Evolutionary conservation across 495 filamentous ascomycete species (phyloP), one percentile per base, ranked within the genome.

Genomic region (Platismatia glauca): DNA sequence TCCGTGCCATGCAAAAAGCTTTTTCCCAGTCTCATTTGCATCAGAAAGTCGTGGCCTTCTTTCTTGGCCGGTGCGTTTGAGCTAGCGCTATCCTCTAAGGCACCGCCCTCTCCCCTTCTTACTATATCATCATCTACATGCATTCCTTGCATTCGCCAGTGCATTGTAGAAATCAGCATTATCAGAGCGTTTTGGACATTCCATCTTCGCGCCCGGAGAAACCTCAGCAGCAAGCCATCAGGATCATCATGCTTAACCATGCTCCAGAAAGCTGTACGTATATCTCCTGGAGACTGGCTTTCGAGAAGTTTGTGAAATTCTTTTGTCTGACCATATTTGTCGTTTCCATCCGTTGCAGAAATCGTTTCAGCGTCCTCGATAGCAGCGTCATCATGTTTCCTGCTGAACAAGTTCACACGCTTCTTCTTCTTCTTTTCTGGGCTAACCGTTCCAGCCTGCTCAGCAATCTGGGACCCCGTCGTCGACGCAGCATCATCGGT

Each of bases 171-270:
- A 41, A 98, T 82, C 72, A 96, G 71, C 94, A 98, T 98, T 63
- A 97, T 82, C 18, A 98, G 78, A 22, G 94, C 93, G 68, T 89
- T 90, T 55, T 96, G 88, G 35, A 95, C 84, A 71, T 98, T 89
- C 94, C 94, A 98, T 74, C 97, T 98, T 41, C 94, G 82, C 12
- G 94, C 94, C 46, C 94, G 82, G 61, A 98, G 77, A 75, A 97
- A 98, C 34, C 94, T 85, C 59, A 98, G 77, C 16, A 96, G 78
- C 33, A 98, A 79, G 11, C 82, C 86, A 72, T 98, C 94, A 3
- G 94, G 94, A 72, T 97, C 82, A 71, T 98, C 95, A 67, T 91
- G 88, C 77, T 97, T 97, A 39, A 93, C 84, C 94, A 98, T 96
- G 62, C 78, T 82, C 94, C 94, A 98, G 74, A 97, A 90, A 4